These are phyloP conservation scores for Ashbya aceris DNA, from an alignment of 1,139 yeast species.

Conservation along the genomic window DNA sequence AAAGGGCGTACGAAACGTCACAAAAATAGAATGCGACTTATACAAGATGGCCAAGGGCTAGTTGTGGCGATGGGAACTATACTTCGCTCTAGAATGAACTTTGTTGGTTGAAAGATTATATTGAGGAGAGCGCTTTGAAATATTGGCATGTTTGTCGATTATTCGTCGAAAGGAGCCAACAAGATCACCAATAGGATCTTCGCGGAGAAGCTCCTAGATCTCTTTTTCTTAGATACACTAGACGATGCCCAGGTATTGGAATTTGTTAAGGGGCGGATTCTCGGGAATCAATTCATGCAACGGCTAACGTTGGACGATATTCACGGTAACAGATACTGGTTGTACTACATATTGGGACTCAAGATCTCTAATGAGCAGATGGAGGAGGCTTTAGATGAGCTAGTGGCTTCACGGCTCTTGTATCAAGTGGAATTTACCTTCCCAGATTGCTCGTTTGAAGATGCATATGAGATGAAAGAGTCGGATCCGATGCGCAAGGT, in stretches of 20 bases:
- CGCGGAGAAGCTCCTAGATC: conserved; percentile 15
- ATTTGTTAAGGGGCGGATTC: conserved; percentile 8
- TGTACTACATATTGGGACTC: conserved; percentile 8
- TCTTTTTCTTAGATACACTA: conserved; percentile 12
- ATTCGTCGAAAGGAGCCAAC: conserved; percentile 16
- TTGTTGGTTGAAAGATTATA: not conserved
- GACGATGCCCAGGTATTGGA: conserved; percentile 8
- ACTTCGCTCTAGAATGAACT: not conserved
- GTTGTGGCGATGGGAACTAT: too few relatives aligned
- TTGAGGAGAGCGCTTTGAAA: not conserved
- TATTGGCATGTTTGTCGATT: conserved; percentile 17
- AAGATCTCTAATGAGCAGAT: conserved; percentile 16
- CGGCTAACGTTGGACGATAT: conserved; percentile 5
- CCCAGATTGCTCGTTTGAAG: conserved; percentile 9
- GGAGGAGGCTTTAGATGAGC: conserved; percentile 8
- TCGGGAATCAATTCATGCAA: conserved; percentile 3
- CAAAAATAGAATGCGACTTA: too few relatives aligned
- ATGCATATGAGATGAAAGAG: conserved; percentile 8
- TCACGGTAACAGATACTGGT: conserved; percentile 6
- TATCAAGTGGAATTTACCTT: conserved; percentile 12
- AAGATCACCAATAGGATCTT: conserved; percentile 13
- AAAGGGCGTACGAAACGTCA: too few relatives aligned
- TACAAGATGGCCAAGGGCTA: too few relatives aligned
- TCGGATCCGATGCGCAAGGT: conserved; percentile 7
- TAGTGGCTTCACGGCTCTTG: conserved; percentile 14